Base-by-base conservation (phyloP, 2,329 filamentous ascomycete genomes). In the Mariannaea sp. region DNA sequence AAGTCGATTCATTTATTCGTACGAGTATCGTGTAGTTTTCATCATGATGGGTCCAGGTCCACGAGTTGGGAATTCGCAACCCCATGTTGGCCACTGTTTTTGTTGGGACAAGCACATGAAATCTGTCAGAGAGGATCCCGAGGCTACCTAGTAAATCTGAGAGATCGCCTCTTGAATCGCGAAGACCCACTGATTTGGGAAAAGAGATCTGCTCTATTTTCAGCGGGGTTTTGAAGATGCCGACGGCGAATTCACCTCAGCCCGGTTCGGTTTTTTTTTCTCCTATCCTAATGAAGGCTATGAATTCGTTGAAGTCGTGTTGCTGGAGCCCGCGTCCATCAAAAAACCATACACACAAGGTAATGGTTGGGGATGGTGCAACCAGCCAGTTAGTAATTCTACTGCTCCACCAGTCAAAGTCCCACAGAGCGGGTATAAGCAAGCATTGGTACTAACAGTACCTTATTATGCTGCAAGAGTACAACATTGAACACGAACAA, bases 91-190 rank as follows among this genome's bases (percentile, higher is more conserved):
- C 58, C 30, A 53, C 51, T 53, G 54, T 57, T 68, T 24, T 68
- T 68, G 66, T 68, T 68, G 66, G 66, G 66, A 66, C 64, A 53
- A 53, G 56, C 66, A 68, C 65, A 68, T 68, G 66, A 59, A 65
- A 62, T 52, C 50, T 33, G 33, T 38, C 49, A 53, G 51, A 30
- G 49, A 47, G 47, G 56, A 35, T 59, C 58, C 63, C 64, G 64
- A 68, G 66, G 63, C 59, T n/a, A n/a, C n/a, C n/a, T n/a, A n/a
- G n/a, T n/a, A n/a, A n/a, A n/a, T n/a, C n/a, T n/a, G n/a, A 61
- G 58, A 30, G 41, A 53, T 56, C 55, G 17, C 46, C 17, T 29
- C 55, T 44, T 55, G 54, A 53, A 62, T 59, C 41, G 20, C 32
- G 17, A 12, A 61, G 60, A 55, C 44, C 61, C 64, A 61, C 64